Percentiles rank a stretch among this genome's conserved stretches.
Conservation (phyloP, 2,329 filamentous ascomycete genomes). For the Nemania abortiva region DNA sequence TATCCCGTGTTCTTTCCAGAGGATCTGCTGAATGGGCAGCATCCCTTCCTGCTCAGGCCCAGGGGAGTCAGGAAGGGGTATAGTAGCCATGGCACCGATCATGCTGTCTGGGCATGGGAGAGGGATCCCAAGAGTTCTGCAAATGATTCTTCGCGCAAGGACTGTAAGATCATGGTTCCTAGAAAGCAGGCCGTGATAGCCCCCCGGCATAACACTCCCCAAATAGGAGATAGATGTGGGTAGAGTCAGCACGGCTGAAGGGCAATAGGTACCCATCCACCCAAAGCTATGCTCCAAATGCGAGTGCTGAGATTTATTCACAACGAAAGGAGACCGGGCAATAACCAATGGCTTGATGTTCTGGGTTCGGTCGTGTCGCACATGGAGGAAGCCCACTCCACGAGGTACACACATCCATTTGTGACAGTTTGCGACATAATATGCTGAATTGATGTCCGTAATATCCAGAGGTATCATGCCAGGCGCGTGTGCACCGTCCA, state of each 20-base stretch:
- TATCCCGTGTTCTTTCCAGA: constrained; percentile 24
- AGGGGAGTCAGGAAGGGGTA: constrained; percentile 30
- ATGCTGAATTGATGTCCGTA: constrained; percentile 27
- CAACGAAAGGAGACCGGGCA: constrained; percentile 19
- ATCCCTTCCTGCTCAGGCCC: constrained; percentile 25
- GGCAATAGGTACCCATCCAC: constrained; percentile 27
- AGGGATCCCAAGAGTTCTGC: constrained; percentile 20
- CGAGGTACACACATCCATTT: constrained; percentile 36
- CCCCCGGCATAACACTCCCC: constrained; percentile 20
- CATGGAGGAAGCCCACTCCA: constrained; percentile 31
- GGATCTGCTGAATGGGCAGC: constrained; percentile 24
- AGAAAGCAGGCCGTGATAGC: constrained; percentile 19
- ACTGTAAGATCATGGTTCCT: constrained; percentile 31
- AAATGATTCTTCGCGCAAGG: constrained; percentile 19
- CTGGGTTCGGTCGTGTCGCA: constrained; percentile 15
- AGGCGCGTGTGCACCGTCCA: constrained; percentile 31
- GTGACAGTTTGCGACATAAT: constrained; percentile 30
- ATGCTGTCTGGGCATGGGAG: constrained; percentile 30
- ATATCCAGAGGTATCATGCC: constrained; percentile 24
- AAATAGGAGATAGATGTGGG: constrained; percentile 25
- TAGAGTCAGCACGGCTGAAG: constrained; percentile 23
- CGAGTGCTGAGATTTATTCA: constrained; percentile 12
- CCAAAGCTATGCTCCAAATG: constrained; percentile 30
- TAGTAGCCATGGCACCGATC: constrained; percentile 30
- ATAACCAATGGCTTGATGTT: constrained; percentile 25